phyloP scores from a whole-genome alignment of 2,329 filamentous ascomycete species.

The Xylariomycetidae sp. region DNA sequence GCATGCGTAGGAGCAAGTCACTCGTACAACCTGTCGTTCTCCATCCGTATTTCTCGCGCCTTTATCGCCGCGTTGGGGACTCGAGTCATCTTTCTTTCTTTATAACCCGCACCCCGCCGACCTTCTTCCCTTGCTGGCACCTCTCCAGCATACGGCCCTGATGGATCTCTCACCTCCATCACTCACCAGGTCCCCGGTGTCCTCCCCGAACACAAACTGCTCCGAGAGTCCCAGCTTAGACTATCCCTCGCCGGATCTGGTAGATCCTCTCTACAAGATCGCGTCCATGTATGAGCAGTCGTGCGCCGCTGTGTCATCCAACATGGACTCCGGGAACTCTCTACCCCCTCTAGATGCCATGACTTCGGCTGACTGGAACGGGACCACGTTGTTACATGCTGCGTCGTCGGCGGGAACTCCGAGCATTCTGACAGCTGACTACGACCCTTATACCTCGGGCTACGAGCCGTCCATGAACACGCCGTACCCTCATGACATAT shows the following conservation, averaged over 20 bases:
- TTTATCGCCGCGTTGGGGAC: too few species aligned
- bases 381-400: conserved; percentile 34
- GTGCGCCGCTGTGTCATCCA: conserved; percentile 29
- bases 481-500: conserved; percentile 44
- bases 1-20: too few species aligned
- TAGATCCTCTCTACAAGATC: conserved; percentile 39
- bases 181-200: conserved; percentile 39
- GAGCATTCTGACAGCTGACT: conserved; percentile 45
- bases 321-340: conserved; percentile 32
- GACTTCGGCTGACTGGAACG: conserved; percentile 40
- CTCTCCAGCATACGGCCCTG: conserved; percentile 17
- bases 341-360: conserved; percentile 36
- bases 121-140: conserved; percentile 12
- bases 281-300: conserved; percentile 37
- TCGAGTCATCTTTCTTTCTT: too few species aligned
- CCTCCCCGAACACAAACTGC: conserved; percentile 40
- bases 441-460: conserved; percentile 45
- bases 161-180: conserved; percentile 49
- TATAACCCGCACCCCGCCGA: conserved; percentile 13
- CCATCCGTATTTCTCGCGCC: too few species aligned
- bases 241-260: conserved; percentile 41
- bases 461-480: conserved; percentile 38
- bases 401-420: conserved; percentile 37
- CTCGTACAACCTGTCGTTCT: too few species aligned
- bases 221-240: conserved; percentile 36